phyloP scores from a whole-genome alignment of 192 early-diverging fungal genomes.

The Coemansia sp. region DNA sequence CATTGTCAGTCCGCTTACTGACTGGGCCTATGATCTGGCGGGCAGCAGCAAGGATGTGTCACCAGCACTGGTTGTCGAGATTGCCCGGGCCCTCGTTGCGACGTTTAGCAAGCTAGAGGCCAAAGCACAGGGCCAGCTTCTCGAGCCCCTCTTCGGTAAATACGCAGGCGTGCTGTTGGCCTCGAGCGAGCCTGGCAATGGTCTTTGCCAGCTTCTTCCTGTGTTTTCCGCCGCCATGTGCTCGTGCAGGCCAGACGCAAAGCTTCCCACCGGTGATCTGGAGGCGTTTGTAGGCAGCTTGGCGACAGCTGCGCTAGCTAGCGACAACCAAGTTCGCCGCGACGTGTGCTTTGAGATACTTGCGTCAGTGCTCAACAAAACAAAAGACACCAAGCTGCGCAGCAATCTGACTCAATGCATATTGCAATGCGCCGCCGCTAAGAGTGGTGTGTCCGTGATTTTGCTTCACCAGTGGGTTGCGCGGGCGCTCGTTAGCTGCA shows the following conservation, averaged over 20 bases:
- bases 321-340: slow-evolving; percentile 45
- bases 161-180: slow-evolving; percentile 3
- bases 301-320: slow-evolving; percentile 43
- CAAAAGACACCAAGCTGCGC: slow-evolving; percentile 41
- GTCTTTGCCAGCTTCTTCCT: slow-evolving; percentile 16
- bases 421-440: slow-evolving; percentile 1
- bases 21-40: slow-evolving; percentile 18
- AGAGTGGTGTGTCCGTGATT: background rate
- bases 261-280: slow-evolving; percentile 55
- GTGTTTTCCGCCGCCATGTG: slow-evolving; percentile 45
- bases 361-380: slow-evolving; percentile 73
- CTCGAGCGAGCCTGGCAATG: background rate
- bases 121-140: slow-evolving; percentile 17
- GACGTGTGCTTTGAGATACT: slow-evolving; percentile 61
- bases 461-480: slow-evolving; percentile 46
- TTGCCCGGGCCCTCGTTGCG: slow-evolving; percentile 24
- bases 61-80: slow-evolving; percentile 27
- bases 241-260: slow-evolving; percentile 51
- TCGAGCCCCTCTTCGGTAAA: slow-evolving; percentile 21
- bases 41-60: background rate
- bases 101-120: slow-evolving; percentile 32
- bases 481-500: slow-evolving; percentile 42
- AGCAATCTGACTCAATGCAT: slow-evolving; percentile 21
- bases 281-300: slow-evolving; percentile 52
- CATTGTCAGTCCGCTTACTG: slow-evolving; percentile 24